Evolutionary conservation across 2,329 filamentous ascomycete genomes (phyloP).

Genomic region (Chrysoporthe austroafricana): DNA sequence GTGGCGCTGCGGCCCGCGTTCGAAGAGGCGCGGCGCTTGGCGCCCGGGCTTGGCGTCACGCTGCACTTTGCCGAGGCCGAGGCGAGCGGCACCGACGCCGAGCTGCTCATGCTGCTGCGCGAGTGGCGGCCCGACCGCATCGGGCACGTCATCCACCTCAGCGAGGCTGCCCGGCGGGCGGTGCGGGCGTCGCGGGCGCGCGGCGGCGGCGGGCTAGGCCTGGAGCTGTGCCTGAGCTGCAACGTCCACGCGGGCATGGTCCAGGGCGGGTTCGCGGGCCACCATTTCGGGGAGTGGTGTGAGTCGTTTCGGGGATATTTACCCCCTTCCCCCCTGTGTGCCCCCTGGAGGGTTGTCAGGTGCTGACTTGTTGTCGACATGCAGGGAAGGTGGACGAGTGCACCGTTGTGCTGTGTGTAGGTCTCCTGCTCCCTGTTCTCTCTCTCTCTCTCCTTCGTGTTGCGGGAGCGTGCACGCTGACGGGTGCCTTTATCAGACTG

Average conservation of each 20-base stretch:
- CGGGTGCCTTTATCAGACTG: slow-evolving; percentile 58
- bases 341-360: not conserved
- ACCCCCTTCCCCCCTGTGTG: too few relatives aligned
- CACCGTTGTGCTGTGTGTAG: slow-evolving; percentile 69
- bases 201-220: slow-evolving; percentile 56
- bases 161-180: slow-evolving; percentile 59
- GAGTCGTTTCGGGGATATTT: not conserved
- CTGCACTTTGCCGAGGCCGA: slow-evolving; percentile 78
- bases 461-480: not conserved
- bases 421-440: slow-evolving; percentile 38
- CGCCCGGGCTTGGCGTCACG: slow-evolving; percentile 63
- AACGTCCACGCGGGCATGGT: slow-evolving; percentile 80
- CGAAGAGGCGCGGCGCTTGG: slow-evolving; percentile 50
- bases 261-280: slow-evolving; percentile 64
- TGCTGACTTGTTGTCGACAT: not conserved
- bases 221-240: slow-evolving; percentile 80
- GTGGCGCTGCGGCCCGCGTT: slow-evolving; percentile 64
- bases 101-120: slow-evolving; percentile 65
- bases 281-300: slow-evolving; percentile 80
- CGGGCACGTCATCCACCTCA: slow-evolving; percentile 79
- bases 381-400: slow-evolving; percentile 53
- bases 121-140: slow-evolving; percentile 69
- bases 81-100: slow-evolving; percentile 57
- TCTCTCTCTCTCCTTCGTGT: not conserved
- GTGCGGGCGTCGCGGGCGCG: slow-evolving; percentile 47